Conservation (phyloP, 2,329 filamentous ascomycete species). For the Bretziella fagacearum region DNA sequence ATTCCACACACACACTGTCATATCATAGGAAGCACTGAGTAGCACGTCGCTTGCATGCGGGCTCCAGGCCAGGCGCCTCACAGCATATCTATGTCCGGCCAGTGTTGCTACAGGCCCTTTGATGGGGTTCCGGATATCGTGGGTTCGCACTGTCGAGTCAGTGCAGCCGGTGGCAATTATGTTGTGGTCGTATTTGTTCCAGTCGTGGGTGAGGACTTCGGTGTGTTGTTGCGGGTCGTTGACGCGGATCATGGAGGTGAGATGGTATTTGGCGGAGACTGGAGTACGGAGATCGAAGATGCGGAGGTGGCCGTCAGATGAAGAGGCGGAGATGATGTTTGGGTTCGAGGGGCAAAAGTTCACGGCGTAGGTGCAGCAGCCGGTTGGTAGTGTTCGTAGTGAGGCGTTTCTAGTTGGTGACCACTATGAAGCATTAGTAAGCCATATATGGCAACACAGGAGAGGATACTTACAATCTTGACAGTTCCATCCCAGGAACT, state of each 20-base stretch:
- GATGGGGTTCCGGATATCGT: constrained; percentile 66
- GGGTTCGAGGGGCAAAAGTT: constrained; percentile 80
- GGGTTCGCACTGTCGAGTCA: constrained; percentile 71
- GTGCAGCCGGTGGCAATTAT: constrained; percentile 80
- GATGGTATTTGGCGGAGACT: constrained; percentile 70
- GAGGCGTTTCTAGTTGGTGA: constrained; percentile 60
- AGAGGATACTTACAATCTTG: constrained; percentile 46
- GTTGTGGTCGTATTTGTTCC: constrained; percentile 91
- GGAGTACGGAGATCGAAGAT: constrained; percentile 87
- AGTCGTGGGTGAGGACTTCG: constrained; percentile 88
- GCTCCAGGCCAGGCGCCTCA: constrained; percentile 75
- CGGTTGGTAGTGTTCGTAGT: constrained; percentile 72
- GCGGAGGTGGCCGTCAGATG: constrained; percentile 74
- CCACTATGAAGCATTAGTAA: constrained; percentile 38
- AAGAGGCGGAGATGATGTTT: constrained; percentile 69
- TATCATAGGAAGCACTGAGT: constrained; percentile 86
- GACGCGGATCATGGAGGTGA: constrained; percentile 67
- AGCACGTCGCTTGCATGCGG: constrained; percentile 83
- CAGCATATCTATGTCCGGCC: constrained; percentile 78
- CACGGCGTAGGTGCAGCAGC: constrained; percentile 88
- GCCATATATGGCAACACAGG: not conserved
- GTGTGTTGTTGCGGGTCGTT: constrained; percentile 37
- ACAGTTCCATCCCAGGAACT: constrained; percentile 93
- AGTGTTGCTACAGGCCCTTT: constrained; percentile 58
- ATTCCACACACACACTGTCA: constrained; percentile 90